phyloP scores from a whole-genome alignment of 2,329 filamentous ascomycete species.

The Aureobasidium pullulans region DNA sequence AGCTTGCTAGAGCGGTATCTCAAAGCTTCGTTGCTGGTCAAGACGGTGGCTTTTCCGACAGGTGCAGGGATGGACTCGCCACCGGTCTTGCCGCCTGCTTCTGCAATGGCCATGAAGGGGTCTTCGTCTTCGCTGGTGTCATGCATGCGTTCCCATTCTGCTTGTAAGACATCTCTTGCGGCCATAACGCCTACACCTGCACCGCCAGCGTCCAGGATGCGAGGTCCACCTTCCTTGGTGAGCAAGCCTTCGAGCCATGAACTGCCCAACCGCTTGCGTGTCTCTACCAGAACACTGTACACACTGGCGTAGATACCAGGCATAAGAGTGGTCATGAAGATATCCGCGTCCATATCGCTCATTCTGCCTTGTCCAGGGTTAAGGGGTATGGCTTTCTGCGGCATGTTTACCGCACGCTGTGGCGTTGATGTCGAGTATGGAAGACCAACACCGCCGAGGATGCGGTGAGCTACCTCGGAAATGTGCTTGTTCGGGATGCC shows the following conservation, averaged over 20 bases:
- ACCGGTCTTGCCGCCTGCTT: slow-evolving; percentile 28
- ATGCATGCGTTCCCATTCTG: slow-evolving; percentile 70
- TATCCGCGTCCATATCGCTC: slow-evolving; percentile 68
- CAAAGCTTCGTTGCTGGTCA: slow-evolving; percentile 68
- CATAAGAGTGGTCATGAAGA: slow-evolving; percentile 61
- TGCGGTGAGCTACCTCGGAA: slow-evolving; percentile 59
- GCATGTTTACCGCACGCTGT: slow-evolving; percentile 43
- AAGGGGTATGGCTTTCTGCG: slow-evolving; percentile 59
- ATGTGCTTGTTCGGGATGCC: slow-evolving; percentile 64
- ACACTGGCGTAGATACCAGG: slow-evolving; percentile 64
- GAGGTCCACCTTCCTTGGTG: slow-evolving; percentile 51
- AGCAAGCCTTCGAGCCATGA: slow-evolving; percentile 63
- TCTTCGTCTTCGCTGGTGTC: slow-evolving; percentile 22
- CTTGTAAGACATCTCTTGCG: slow-evolving; percentile 68
- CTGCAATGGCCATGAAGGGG: slow-evolving; percentile 21
- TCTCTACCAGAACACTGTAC: slow-evolving; percentile 62
- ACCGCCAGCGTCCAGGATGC: slow-evolving; percentile 66
- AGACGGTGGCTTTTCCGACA: slow-evolving; percentile 68
- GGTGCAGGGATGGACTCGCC: slow-evolving; percentile 40
- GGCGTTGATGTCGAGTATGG: slow-evolving; percentile 72
- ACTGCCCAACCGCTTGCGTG: slow-evolving; percentile 63
- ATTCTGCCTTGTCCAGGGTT: slow-evolving; percentile 59
- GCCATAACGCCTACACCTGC: slow-evolving; percentile 67
- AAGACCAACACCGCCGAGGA: slow-evolving; percentile 69
- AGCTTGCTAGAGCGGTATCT: slow-evolving; percentile 68